These are phyloP conservation scores for Saturnispora halmiae DNA, from an alignment of 805 yeast genomes.

Conservation along the genomic window DNA sequence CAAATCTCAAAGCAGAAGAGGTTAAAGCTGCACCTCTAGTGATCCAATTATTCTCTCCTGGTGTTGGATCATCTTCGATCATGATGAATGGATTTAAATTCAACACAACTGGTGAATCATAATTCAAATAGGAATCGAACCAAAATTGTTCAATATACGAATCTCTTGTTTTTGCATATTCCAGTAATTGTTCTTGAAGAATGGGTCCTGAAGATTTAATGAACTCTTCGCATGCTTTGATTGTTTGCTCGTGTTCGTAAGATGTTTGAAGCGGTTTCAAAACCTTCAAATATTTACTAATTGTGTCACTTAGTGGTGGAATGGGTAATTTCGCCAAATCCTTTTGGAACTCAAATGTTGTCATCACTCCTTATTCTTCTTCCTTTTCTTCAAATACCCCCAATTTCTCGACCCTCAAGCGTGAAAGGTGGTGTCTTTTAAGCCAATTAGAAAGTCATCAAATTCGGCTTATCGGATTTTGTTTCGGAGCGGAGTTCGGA, in stretches of 20 bases:
- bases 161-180: conserved; percentile 53
- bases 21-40: conserved; percentile 76
- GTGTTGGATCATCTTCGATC: conserved; percentile 86
- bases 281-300: conserved; percentile 54
- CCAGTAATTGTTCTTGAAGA: conserved; percentile 54
- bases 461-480: conserved; percentile 11
- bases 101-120: conserved; percentile 85
- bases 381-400: too few species aligned
- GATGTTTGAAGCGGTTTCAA: conserved; percentile 77
- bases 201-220: conserved; percentile 45
- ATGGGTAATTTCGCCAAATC: conserved; percentile 64
- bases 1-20: conserved; percentile 67
- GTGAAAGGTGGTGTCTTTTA: too few species aligned
- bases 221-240: conserved; percentile 48
- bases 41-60: conserved; percentile 53
- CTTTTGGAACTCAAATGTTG: conserved; percentile 51
- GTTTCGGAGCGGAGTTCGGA: conserved; percentile 5
- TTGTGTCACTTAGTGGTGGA: conserved; percentile 63
- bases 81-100: conserved; percentile 86
- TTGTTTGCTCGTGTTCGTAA: conserved; percentile 54
- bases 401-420: too few species aligned
- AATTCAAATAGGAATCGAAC: conserved; percentile 83
- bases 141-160: conserved; percentile 91
- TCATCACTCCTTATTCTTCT: conserved; percentile 8
- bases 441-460: conserved; percentile 4